Evolutionary conservation across 306 rosid species (phyloP).

Genomic region (Pueraria montana): DNA sequence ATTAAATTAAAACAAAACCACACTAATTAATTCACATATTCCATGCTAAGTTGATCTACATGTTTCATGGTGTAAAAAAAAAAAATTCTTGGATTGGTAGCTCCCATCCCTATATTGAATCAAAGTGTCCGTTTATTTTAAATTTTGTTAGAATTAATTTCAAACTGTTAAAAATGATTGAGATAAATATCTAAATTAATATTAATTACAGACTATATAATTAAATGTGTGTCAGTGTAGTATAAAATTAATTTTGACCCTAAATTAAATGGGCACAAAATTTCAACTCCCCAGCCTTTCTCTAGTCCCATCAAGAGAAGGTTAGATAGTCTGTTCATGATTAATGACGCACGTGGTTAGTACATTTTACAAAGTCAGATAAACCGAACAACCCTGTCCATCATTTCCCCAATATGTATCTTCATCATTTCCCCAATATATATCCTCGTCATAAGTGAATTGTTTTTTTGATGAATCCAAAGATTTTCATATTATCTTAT

Average conservation of each 20-base stretch:
- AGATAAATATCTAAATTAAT: too few species aligned
- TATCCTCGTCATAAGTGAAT: not conserved
- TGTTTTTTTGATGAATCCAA: not conserved
- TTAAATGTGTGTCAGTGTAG: too few species aligned
- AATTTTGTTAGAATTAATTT: too few species aligned
- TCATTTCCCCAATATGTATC: not conserved
- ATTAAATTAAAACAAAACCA: too few species aligned
- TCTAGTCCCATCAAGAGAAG: conserved; percentile 1
- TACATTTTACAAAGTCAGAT: not conserved
- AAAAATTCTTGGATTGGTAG: too few species aligned
- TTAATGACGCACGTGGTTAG: not conserved
- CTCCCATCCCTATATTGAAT: too few species aligned
- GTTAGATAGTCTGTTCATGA: not conserved
- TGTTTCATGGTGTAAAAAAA: too few species aligned
- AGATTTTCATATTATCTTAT: not conserved
- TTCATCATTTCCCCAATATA: not conserved
- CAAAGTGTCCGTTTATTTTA: too few species aligned
- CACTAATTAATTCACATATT: too few species aligned
- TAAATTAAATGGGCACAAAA: not conserved
- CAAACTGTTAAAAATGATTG: not conserved
- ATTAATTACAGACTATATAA: not conserved
- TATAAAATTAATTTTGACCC: not conserved
- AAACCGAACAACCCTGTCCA: not conserved
- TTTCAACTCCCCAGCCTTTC: not conserved
- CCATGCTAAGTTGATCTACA: too few species aligned